Percentiles rank a stretch among this genome's conserved stretches.
These are phyloP conservation scores for Botrytis deweyae DNA, from an alignment of 2,329 filamentous ascomycete genomes.

Conservation along the genomic window DNA sequence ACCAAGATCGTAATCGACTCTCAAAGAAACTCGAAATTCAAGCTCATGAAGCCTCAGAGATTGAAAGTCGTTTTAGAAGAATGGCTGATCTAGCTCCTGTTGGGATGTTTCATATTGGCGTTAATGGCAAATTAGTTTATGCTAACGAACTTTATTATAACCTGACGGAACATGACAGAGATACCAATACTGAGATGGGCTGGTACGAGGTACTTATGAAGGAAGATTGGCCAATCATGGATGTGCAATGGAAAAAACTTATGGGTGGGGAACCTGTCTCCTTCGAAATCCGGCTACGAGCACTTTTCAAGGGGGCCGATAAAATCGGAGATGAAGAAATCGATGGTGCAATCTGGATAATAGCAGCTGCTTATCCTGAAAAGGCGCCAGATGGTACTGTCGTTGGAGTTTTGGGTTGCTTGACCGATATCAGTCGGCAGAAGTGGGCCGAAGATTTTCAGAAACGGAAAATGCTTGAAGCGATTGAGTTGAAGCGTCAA, in stretches of 20 bases:
- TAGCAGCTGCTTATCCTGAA: conserved; percentile 75
- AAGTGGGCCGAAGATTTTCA: conserved; percentile 61
- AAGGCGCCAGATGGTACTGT: conserved; percentile 59
- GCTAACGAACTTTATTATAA: conserved; percentile 66
- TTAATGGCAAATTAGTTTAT: conserved; percentile 63
- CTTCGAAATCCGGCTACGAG: conserved; percentile 31
- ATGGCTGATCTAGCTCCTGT: conserved; percentile 74
- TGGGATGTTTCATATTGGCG: conserved; percentile 70
- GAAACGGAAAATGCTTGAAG: conserved; percentile 50
- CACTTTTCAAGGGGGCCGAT: conserved; percentile 50
- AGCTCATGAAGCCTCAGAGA: conserved; percentile 48
- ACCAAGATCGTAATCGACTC: conserved; percentile 71
- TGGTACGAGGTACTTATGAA: background rate
- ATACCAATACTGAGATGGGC: background rate
- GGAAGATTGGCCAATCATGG: conserved; percentile 24
- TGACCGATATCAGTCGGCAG: conserved; percentile 83
- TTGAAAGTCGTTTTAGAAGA: conserved; percentile 64
- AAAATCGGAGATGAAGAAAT: conserved; percentile 55
- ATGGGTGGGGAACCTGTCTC: conserved; percentile 27
- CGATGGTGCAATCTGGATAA: conserved; percentile 68
- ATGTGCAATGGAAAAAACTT: conserved; percentile 30
- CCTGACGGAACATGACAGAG: conserved; percentile 19
- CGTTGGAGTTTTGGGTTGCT: conserved; percentile 75
- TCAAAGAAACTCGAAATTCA: conserved; percentile 62
- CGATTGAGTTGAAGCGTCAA: conserved; percentile 60